These are phyloP conservation scores for Sporothrix mexicana DNA, from an alignment of 2,329 filamentous ascomycete species.

Conservation along the genomic window DNA sequence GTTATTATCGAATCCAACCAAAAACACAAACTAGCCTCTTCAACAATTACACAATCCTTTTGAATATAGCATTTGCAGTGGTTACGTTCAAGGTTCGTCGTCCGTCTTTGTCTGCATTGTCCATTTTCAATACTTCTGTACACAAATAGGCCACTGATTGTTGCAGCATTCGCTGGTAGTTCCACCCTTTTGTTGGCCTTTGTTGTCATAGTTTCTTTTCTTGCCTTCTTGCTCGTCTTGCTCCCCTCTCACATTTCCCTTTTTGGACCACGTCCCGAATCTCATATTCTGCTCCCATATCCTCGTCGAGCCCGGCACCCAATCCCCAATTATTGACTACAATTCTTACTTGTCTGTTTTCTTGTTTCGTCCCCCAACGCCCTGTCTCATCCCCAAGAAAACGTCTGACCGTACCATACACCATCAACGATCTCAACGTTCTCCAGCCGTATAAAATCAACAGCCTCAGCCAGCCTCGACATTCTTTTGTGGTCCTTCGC, in stretches of 20 bases:
- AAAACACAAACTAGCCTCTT: neutral
- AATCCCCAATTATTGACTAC: conserved; percentile 2
- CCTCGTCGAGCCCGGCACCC: neutral
- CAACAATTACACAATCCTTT: too few species aligned
- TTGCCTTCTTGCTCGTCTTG: neutral
- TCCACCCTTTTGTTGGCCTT: neutral
- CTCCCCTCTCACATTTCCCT: neutral
- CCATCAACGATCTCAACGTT: neutral
- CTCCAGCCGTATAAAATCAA: too few species aligned
- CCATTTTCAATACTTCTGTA: neutral
- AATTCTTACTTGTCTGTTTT: neutral
- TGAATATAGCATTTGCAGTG: neutral
- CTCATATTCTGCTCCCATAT: neutral
- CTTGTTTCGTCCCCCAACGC: neutral
- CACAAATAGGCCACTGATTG: neutral
- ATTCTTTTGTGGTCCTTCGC: too few species aligned
- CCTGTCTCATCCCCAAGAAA: neutral
- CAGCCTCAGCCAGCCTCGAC: too few species aligned
- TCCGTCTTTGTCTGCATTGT: neutral
- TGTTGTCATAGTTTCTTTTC: conserved; percentile 4
- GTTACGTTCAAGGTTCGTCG: neutral
- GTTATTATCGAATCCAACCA: neutral
- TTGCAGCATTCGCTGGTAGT: neutral
- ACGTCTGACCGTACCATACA: neutral
- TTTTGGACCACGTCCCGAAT: neutral